Base-by-base conservation (phyloP, 441 rosid species). In the Populus hybrid region DNA sequence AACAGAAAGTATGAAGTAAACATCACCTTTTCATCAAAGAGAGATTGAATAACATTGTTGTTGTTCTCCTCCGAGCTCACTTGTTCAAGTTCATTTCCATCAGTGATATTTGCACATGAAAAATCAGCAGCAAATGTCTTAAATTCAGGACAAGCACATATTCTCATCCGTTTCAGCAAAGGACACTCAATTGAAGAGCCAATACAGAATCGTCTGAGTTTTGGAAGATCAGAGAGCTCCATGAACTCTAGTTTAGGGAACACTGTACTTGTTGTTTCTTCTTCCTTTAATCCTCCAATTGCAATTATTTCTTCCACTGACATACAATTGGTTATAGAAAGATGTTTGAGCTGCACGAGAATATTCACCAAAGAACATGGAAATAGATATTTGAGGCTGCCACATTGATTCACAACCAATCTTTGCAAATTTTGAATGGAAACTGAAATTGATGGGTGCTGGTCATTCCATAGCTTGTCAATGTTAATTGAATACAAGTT, bases 11-110 rank as follows among this genome's bases (percentile, higher is more conserved):
- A 24, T 32, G 28, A 42, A 21, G 12, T 12, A 23, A 54, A n/a
- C 3, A 66, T 67, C n/a, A 73, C 77, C 77, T 73, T 78, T 54
- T 73, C 69, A n/a, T 65, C 73, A 67, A 78, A 78, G 18, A 78
- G 69, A 78, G 73, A 12, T 9, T 35, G 76, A 32, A 24, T 46
- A 24, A 21, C 24, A 23, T 5, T 30, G 8, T 38, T 16, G 28
- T 12, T 14, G 11, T 10, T 65, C 38, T 34, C 61, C 70, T 72
- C 42, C 12, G 12, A 64, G 50, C 3, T 40, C 68, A 50, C 2
- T 1, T 4, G n/a, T 46, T 5, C 32, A 11, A 10, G 1, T 67
- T 20, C 26, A 28, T 8, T 54, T 1, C 50, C 12, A 18, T 4
- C 12, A 5, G 1, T 10, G 3, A n/a, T n/a, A 10, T 50, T 42